Conservation (phyloP, 2,329 filamentous ascomycete genomes). For the Fusarium proliferatum region DNA sequence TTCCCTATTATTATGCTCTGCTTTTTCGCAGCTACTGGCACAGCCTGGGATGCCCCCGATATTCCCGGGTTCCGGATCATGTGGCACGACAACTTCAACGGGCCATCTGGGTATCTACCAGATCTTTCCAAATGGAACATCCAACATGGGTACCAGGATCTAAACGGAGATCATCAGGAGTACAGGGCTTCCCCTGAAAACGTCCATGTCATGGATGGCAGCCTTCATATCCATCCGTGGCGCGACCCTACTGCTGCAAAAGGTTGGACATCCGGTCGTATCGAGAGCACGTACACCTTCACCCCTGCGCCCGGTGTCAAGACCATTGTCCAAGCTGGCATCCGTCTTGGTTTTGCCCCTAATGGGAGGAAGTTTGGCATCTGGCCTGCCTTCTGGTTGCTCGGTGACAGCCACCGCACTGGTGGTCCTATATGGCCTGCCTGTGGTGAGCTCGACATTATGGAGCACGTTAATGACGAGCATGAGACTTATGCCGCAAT, state of each 20-base stretch:
- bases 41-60: conserved; percentile 44
- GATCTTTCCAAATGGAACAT: conserved; percentile 57
- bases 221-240: conserved; percentile 61
- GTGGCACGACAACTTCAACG: conserved; percentile 60
- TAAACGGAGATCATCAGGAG: conserved; percentile 29
- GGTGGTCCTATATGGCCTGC: conserved; percentile 37
- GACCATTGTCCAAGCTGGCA: conserved; percentile 55
- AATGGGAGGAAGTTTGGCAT: conserved; percentile 56
- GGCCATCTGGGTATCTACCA: conserved; percentile 50
- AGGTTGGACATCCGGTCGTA: conserved; percentile 62
- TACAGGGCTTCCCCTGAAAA: conserved; percentile 49
- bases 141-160: conserved; percentile 7
- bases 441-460: conserved; percentile 38
- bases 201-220: conserved; percentile 59
- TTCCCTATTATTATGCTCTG: background rate
- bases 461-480: conserved; percentile 33
- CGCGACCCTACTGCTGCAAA: conserved; percentile 45
- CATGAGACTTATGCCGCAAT: conserved; percentile 17
- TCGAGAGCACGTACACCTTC: conserved; percentile 60
- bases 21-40: background rate
- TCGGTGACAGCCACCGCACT: conserved; percentile 35
- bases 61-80: conserved; percentile 51
- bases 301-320: conserved; percentile 53
- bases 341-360: conserved; percentile 49
- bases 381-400: conserved; percentile 44